Base-by-base conservation (phyloP, 1,139 yeast species). In the Kodamaea sp. region DNA sequence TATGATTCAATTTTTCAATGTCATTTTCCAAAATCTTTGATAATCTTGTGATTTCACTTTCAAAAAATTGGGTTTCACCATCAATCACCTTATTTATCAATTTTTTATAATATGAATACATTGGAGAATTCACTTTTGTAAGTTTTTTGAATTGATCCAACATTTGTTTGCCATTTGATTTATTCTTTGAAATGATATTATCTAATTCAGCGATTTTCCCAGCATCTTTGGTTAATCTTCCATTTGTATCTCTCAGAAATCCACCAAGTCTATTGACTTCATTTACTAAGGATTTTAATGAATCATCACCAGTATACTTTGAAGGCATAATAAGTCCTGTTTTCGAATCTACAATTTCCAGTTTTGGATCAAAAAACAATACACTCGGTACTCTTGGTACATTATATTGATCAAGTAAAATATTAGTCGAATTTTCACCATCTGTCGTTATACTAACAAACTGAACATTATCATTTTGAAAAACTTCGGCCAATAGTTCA, bases 311-410 rank as follows among this genome's bases (percentile, higher is more conserved):
- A 32, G 54, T 50, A 47, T 65, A 74, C 24, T 49, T 32, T 11
- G 58, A 52, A 29, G 80, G 81, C 31, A 36, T 31, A 5, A 31
- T n/a, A 27, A 30, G 35, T 7, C 31, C 23, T 32, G 67, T 72
- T 22, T 36, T 39, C 8, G 27, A 34, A 20, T 39, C 44, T 6
- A 36, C 44, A 29, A 33, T 36, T 7, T 29, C 1, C 42, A 38
- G 42, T 23, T 38, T 27, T 7, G 69, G 63, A 40, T 60, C 65
- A 50, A 82, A 72, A 41, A 63, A 73, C 30, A 80, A 50, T 23
- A 83, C 59, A 2, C 82, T 71, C 9, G 90, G 92, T 54, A 67
- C 73, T 3, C 65, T 60, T 7, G 58, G 48, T 38, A 83, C 59
- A 1, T 62, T 66, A 54, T 67, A 81, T 45, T 63, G 66, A 7